These are phyloP conservation scores for Acorus gramineus DNA, from an alignment of 106 monocot species.

Conservation along the genomic window DNA sequence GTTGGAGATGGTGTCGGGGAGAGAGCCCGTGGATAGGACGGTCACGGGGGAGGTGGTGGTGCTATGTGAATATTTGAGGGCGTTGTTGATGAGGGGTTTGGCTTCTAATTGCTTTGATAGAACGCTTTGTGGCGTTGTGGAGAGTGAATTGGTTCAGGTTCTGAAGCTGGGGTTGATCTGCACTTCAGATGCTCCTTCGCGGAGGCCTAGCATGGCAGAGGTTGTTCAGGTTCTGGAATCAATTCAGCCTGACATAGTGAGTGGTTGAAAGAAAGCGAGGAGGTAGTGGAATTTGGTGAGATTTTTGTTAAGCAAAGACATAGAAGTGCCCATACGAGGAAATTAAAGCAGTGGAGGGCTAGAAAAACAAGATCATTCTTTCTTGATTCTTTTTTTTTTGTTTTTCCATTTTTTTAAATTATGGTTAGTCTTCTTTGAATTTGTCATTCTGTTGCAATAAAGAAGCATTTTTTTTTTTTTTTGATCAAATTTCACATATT, in stretches of 20 bases:
- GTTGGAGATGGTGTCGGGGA: conserved; percentile 81
- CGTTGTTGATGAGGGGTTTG: conserved; percentile 52
- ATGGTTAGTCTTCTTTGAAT: too few species aligned
- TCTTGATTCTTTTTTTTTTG: too few species aligned
- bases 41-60: conserved; percentile 50
- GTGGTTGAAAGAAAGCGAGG: too few species aligned
- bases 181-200: conserved; percentile 49
- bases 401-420: too few species aligned
- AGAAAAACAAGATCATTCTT: too few species aligned
- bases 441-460: too few species aligned
- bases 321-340: too few species aligned
- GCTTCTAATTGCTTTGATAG: conserved; percentile 64
- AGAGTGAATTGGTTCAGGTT: conserved; percentile 76
- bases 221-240: conserved; percentile 94
- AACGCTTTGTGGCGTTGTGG: conserved; percentile 41
- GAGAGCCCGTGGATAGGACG: conserved; percentile 69
- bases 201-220: conserved; percentile 87
- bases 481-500: too few species aligned
- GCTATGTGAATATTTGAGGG: conserved; percentile 58
- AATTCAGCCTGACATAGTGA: conserved; percentile 2
- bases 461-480: too few species aligned
- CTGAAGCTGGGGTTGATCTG: conserved; percentile 90
- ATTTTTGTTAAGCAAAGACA: too few species aligned
- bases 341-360: too few species aligned
- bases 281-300: too few species aligned